Percentiles rank a stretch among this genome's conserved stretches.
phyloP scores from a whole-genome alignment of 495 filamentous ascomycete species.

The Extremus antarcticus region DNA sequence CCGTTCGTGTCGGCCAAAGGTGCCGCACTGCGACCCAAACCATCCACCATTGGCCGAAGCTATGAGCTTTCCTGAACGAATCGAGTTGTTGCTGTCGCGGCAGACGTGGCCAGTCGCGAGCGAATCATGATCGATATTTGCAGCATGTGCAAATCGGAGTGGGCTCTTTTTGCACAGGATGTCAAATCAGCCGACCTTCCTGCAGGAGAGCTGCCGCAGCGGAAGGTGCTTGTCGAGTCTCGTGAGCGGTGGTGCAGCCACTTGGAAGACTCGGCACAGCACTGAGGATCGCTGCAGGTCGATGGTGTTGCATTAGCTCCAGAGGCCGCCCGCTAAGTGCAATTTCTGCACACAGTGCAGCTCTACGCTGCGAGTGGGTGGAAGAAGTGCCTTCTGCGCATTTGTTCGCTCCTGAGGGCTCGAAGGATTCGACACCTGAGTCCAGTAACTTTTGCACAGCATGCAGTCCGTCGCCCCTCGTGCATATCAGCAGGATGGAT shows the following conservation, averaged over 20 bases:
- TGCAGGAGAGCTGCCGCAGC: neutral
- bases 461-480: neutral
- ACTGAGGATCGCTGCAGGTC: too few relatives aligned
- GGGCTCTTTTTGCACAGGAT: neutral
- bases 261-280: neutral
- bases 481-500: too few relatives aligned
- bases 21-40: neutral
- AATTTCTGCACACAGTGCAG: neutral
- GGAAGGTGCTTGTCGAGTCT: neutral
- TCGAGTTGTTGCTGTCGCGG: too few relatives aligned
- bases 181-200: neutral
- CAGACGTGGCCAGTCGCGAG: too few relatives aligned
- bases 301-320: too few relatives aligned
- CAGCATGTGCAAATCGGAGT: neutral
- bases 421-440: neutral
- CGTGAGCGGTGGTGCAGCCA: neutral
- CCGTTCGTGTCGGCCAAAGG: neutral
- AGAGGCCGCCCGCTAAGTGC: too few relatives aligned
- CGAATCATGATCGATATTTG: neutral
- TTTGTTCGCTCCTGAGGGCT: neutral
- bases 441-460: neutral
- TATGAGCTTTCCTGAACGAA: neutral
- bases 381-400: neutral
- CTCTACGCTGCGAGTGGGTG: neutral
- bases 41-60: neutral